Conservation (phyloP, 2,329 filamentous ascomycete genomes). For the Botryosphaeria agaves region DNA sequence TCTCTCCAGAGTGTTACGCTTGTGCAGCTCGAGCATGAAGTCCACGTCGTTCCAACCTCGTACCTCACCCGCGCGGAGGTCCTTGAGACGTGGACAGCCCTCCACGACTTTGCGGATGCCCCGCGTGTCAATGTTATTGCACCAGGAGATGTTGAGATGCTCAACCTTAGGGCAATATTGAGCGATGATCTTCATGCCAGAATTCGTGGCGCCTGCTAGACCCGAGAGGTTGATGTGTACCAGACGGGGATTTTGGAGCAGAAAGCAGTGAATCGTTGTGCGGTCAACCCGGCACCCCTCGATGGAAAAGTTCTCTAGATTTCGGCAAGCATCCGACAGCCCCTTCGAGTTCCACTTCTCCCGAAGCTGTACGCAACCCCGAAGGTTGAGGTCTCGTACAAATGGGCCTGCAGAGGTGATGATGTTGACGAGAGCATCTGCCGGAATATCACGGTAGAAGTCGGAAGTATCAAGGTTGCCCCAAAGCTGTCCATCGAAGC, state of each 20-base stretch:
- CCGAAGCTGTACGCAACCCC: constrained; percentile 78
- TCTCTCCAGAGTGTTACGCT: constrained; percentile 66
- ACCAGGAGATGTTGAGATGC: constrained; percentile 83
- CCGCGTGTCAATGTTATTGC: constrained; percentile 62
- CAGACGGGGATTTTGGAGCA: constrained; percentile 62
- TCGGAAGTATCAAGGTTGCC: constrained; percentile 59
- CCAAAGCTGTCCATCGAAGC: constrained; percentile 94
- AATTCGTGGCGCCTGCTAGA: constrained; percentile 61
- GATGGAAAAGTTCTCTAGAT: constrained; percentile 72
- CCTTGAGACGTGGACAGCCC: constrained; percentile 54
- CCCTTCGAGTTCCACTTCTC: constrained; percentile 63
- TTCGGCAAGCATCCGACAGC: constrained; percentile 69
- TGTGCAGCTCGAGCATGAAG: constrained; percentile 58
- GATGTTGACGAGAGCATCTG: constrained; percentile 66
- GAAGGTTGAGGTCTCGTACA: constrained; percentile 73
- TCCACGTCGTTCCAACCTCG: constrained; percentile 58
- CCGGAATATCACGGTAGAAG: constrained; percentile 78
- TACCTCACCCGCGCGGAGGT: constrained; percentile 70
- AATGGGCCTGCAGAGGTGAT: constrained; percentile 78
- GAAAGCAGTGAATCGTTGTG: constrained; percentile 56
- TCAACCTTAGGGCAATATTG: constrained; percentile 68
- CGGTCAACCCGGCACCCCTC: constrained; percentile 82
- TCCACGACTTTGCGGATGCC: constrained; percentile 59
- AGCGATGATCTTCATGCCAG: constrained; percentile 72
- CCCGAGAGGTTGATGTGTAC: constrained; percentile 79